These are phyloP conservation scores for Tylopilus plumbeoviolaceoides DNA, from an alignment of 768 basidiomycete genomes.

Conservation along the genomic window DNA sequence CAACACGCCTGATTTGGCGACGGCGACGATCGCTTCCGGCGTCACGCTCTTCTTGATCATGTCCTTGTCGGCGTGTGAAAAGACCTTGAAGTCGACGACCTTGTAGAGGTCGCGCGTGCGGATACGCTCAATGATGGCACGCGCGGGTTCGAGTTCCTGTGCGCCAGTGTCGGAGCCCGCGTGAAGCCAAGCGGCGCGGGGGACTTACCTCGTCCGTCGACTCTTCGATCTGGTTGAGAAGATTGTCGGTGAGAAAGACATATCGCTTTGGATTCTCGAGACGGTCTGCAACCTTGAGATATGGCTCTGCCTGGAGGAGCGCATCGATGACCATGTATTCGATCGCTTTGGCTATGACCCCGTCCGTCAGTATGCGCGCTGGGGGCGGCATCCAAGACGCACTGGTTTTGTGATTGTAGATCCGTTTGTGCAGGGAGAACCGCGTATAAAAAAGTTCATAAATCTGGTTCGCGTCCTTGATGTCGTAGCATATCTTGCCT, in stretches of 20 bases:
- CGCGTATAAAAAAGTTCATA: slow-evolving; percentile 71
- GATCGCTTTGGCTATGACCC: slow-evolving; percentile 58
- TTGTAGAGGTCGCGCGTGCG: slow-evolving; percentile 63
- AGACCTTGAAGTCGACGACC: slow-evolving; percentile 61
- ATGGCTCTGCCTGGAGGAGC: slow-evolving; percentile 62
- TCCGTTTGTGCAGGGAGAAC: slow-evolving; percentile 75
- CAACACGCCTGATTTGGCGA: slow-evolving; percentile 31
- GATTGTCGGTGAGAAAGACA: slow-evolving; percentile 63
- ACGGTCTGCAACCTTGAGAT: slow-evolving; percentile 54
- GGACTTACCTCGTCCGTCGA: slow-evolving; percentile 34
- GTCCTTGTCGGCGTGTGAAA: slow-evolving; percentile 31
- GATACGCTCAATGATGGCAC: slow-evolving; percentile 60
- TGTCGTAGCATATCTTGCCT: slow-evolving; percentile 73
- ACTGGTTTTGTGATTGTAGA: slow-evolving; percentile 79
- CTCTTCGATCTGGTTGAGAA: slow-evolving; percentile 56
- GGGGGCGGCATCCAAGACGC: not conserved
- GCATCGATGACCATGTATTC: slow-evolving; percentile 86
- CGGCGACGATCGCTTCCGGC: slow-evolving; percentile 40
- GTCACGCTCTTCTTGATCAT: slow-evolving; percentile 33
- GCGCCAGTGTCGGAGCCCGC: not conserved
- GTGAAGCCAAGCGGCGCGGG: too few relatives aligned
- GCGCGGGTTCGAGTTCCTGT: slow-evolving; percentile 58
- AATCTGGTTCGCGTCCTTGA: slow-evolving; percentile 75
- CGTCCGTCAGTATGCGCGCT: not conserved
- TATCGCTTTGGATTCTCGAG: slow-evolving; percentile 58